These are phyloP conservation scores for Carallia pectinifolia DNA, from an alignment of 345 rosid genomes.

Conservation along the genomic window DNA sequence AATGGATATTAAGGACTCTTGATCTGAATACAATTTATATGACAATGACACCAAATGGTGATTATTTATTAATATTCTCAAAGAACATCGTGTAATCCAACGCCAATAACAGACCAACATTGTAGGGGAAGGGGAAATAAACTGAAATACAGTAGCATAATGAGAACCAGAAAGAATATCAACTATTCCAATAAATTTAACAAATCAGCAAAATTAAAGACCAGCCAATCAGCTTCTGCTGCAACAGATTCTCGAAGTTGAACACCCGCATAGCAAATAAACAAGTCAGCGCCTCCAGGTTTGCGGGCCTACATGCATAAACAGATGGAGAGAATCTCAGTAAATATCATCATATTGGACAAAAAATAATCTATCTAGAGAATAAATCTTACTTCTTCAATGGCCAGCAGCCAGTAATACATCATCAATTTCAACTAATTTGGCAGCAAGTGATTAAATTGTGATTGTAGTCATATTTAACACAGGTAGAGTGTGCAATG, in stretches of 20 bases:
- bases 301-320: constrained; percentile 52
- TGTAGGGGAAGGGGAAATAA: no score
- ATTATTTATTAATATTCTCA: no score
- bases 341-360: not conserved
- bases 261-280: constrained; percentile 84
- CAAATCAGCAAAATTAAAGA: constrained; percentile 56
- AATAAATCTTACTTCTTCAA: no score
- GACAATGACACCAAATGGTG: no score
- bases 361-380: not conserved
- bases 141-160: no score
- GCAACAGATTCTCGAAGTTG: constrained; percentile 85
- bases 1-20: no score
- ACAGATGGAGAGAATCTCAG: not conserved
- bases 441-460: not conserved
- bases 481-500: not conserved
- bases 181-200: constrained; percentile 51
- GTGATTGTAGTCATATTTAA: no score
- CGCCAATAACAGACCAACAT: no score
- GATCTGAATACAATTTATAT: no score
- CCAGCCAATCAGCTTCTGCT: constrained; percentile 87
- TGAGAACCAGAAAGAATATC: not conserved
- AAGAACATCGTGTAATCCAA: no score
- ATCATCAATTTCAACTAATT: not conserved
- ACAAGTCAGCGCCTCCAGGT: constrained; percentile 91
- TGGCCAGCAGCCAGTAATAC: no score